Evolutionary conservation across 2,329 filamentous ascomycete genomes (phyloP).

Genomic region (Penicillium olsonii): DNA sequence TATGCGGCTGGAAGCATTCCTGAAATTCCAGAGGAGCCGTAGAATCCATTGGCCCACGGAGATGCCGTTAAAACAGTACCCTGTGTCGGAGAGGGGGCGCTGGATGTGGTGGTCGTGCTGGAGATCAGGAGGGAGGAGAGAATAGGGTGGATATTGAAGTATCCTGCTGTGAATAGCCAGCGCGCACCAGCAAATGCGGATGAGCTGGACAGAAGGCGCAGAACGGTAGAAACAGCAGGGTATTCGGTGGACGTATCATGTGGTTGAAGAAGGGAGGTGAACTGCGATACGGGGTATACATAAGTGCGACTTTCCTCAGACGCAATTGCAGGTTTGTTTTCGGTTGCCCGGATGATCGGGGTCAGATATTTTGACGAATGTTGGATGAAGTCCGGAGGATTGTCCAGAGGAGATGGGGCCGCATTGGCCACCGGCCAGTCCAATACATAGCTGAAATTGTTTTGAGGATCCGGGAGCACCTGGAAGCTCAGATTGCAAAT

Average conservation of each 20-base stretch:
- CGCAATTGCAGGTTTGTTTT: constrained; percentile 31
- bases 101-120: constrained; percentile 54
- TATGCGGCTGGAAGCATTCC: constrained; percentile 91
- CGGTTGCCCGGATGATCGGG: constrained; percentile 62
- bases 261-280: constrained; percentile 78
- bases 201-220: constrained; percentile 66
- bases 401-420: constrained; percentile 71
- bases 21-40: constrained; percentile 80
- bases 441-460: constrained; percentile 53
- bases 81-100: constrained; percentile 41
- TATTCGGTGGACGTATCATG: constrained; percentile 81
- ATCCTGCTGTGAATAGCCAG: constrained; percentile 97
- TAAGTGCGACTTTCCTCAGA: constrained; percentile 62
- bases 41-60: constrained; percentile 94
- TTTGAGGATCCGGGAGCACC: constrained; percentile 60
- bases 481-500: constrained; percentile 81
- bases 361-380: constrained; percentile 68
- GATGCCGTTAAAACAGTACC: constrained; percentile 91
- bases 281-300: constrained; percentile 83
- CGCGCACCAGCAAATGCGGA: constrained; percentile 65
- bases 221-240: constrained; percentile 73
- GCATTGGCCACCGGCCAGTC: constrained; percentile 76
- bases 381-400: constrained; percentile 68
- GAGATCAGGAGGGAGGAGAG: constrained; percentile 77
- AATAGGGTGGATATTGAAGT: constrained; percentile 92